These are phyloP conservation scores for Ascochyta rabiei DNA, from an alignment of 2,329 filamentous ascomycete species.

Conservation along the genomic window DNA sequence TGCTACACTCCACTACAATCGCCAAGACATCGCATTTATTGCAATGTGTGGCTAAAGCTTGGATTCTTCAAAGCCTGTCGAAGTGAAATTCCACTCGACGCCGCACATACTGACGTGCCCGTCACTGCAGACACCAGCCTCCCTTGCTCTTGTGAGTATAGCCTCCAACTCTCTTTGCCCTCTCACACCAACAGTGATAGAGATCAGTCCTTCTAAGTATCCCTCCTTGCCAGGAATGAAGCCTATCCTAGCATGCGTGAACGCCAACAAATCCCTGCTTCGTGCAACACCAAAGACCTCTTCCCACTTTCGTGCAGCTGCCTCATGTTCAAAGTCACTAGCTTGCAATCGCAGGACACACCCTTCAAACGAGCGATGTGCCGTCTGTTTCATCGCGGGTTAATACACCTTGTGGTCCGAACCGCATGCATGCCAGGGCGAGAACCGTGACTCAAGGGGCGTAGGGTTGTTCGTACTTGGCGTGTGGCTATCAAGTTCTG, in stretches of 20 bases:
- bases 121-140: slow-evolving; percentile 39
- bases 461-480: slow-evolving; percentile 42
- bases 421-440: slow-evolving; percentile 55
- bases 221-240: slow-evolving; percentile 47
- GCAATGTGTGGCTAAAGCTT: slow-evolving; percentile 26
- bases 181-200: slow-evolving; percentile 49
- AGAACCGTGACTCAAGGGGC: slow-evolving; percentile 49
- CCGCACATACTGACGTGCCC: slow-evolving; percentile 49
- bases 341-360: slow-evolving; percentile 47
- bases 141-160: slow-evolving; percentile 41
- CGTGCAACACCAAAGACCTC: slow-evolving; percentile 49
- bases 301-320: slow-evolving; percentile 50
- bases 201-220: slow-evolving; percentile 45
- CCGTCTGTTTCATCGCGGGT: slow-evolving; percentile 45
- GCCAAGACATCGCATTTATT: too few relatives aligned
- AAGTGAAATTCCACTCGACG: slow-evolving; percentile 46
- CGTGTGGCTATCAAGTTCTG: slow-evolving; percentile 51
- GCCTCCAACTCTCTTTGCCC: slow-evolving; percentile 39
- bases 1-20: too few relatives aligned
- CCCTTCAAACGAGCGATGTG: slow-evolving; percentile 46
- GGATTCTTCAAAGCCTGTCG: slow-evolving; percentile 23
- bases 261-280: slow-evolving; percentile 50
- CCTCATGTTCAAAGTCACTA: slow-evolving; percentile 46
- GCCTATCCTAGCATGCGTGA: slow-evolving; percentile 42
- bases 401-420: slow-evolving; percentile 44